Base-by-base conservation (phyloP, 257 asterid genomes). In the Lycium ferocissimum region DNA sequence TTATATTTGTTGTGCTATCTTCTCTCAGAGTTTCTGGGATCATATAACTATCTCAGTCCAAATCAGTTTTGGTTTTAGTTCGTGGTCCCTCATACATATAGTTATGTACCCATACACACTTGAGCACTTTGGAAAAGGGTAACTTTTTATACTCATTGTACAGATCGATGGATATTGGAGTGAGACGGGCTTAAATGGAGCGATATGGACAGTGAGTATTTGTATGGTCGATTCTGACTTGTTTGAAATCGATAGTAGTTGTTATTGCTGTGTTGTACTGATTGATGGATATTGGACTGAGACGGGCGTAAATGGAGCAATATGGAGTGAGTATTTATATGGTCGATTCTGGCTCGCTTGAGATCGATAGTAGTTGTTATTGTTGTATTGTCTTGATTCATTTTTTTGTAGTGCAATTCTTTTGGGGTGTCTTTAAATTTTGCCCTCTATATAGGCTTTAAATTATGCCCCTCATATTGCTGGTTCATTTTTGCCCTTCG, bases 1-100 rank as follows among this genome's bases (percentile, higher is more conserved):
- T 96, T 67, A 81, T 90, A 40, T 96, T 94, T 87, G 95, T 94
- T 54, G 85, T 85, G 7, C 79, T 93, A 49, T 94, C 98, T 37
- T 92, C 97, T 85, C 92, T 93, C 69, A 84, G 86, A 85, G 95
- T 93, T 84, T 90, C 96, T 15, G 93, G 90, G 80, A 43, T 87
- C 81, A 92, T 94, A 81, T 94, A 82, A 13, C 45, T 49, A 11
- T 33, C 13, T 79, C 13, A 58, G 8, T 79, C 40, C 38, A 72
- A 72, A 40, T 71, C 56, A 33, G 33, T 66, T 9, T 13, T 33
- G 2, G 17, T 14, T 4, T 57, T 57, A 51, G 56, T 51, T 51
- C 8, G 5, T 15, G 62, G 56, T 51, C 62, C 62, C 26, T 58
- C 63, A 58, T 58, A 58, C 63, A 54, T 54, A 54, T 13, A 12